Evolutionary conservation across 2,329 filamentous ascomycete genomes (phyloP).

Genomic region (Eutypa lata): DNA sequence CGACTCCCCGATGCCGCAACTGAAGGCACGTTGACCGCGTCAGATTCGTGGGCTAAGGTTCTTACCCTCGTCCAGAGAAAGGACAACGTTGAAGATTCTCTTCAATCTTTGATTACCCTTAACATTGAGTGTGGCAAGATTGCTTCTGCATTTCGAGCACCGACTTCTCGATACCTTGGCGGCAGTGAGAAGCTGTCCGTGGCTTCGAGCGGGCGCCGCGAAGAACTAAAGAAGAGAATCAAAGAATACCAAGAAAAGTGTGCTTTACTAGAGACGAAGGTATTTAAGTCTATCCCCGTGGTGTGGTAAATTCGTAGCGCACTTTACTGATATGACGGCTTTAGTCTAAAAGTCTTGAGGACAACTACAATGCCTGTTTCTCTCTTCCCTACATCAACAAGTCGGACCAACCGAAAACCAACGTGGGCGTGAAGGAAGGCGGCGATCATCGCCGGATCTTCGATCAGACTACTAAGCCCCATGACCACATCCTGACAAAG

Average conservation of each 20-base stretch:
- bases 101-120: background rate
- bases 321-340: too few relatives aligned
- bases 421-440: too few relatives aligned
- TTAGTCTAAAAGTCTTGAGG: too few relatives aligned
- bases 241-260: background rate
- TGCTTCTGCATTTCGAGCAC: background rate
- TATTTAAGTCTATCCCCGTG: too few relatives aligned
- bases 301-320: too few relatives aligned
- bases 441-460: constrained; percentile 1
- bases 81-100: background rate
- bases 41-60: background rate
- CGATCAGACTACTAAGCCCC: constrained; percentile 9
- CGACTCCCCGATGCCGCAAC: background rate
- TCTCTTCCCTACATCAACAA: too few relatives aligned
- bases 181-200: background rate
- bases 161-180: background rate
- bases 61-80: background rate
- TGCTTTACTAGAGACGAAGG: background rate
- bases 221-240: background rate
- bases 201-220: background rate
- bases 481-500: constrained; percentile 21
- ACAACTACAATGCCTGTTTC: too few relatives aligned
- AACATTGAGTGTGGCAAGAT: background rate
- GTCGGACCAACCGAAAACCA: too few relatives aligned
- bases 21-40: background rate